phyloP scores from a whole-genome alignment of 257 asterid genomes.

The Solanum chiquidenum region DNA sequence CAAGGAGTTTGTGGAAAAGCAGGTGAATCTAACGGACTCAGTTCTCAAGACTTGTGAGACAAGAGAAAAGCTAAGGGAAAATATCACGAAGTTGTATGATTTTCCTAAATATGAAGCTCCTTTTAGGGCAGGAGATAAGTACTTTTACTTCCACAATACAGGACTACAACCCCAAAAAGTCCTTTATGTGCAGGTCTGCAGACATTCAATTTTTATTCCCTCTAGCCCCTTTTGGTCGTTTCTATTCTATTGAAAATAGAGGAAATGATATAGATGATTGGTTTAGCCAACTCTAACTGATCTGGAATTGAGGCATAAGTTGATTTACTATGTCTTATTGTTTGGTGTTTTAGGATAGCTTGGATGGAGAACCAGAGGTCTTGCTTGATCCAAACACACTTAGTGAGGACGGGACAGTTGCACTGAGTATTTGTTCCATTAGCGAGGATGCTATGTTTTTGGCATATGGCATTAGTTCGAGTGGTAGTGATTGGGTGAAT shows the following conservation, averaged over 20 bases:
- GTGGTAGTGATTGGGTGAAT: slow-evolving; percentile 97
- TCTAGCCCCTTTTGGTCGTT: not conserved
- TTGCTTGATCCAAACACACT: slow-evolving; percentile 83
- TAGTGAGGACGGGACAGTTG: slow-evolving; percentile 85
- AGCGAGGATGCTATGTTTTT: slow-evolving; percentile 85
- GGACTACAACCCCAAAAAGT: slow-evolving; percentile 92
- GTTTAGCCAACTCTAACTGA: not conserved
- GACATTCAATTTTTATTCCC: not conserved
- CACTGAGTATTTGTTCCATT: slow-evolving; percentile 44
- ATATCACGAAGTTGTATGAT: slow-evolving; percentile 54
- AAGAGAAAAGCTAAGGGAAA: slow-evolving; percentile 57
- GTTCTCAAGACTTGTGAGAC: slow-evolving; percentile 66
- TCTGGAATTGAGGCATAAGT: not conserved
- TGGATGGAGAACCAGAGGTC: slow-evolving; percentile 67
- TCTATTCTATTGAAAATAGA: not conserved
- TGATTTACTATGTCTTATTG: not conserved
- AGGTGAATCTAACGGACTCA: slow-evolving; percentile 57
- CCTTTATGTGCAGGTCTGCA: slow-evolving; percentile 71
- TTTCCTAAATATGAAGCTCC: slow-evolving; percentile 80
- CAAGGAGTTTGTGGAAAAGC: slow-evolving; percentile 64
- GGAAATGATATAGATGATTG: not conserved
- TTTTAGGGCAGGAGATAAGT: slow-evolving; percentile 81
- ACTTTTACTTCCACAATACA: slow-evolving; percentile 79
- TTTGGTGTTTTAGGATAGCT: slow-evolving; percentile 40
- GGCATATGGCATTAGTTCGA: slow-evolving; percentile 75